Conservation (phyloP, 345 rosid species). For the Isatis tinctoria region DNA sequence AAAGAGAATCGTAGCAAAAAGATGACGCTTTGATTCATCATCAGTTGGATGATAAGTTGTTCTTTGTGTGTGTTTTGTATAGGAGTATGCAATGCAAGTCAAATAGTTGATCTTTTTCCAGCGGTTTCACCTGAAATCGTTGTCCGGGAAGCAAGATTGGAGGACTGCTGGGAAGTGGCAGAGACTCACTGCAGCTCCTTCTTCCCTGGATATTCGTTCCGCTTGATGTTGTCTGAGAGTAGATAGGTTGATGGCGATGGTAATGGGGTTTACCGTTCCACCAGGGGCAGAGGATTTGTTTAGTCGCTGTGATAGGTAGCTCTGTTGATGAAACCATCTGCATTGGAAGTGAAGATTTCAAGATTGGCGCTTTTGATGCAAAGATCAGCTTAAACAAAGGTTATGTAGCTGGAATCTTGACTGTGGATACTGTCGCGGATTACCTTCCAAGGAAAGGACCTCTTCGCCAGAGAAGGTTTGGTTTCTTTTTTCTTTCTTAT, state of each 20-base stretch:
- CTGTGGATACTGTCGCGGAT: slow-evolving; percentile 83
- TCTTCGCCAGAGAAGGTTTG: slow-evolving; percentile 67
- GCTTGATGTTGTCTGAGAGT: slow-evolving; percentile 69
- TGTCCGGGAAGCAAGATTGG: slow-evolving; percentile 90
- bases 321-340: slow-evolving; percentile 44
- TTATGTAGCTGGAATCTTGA: slow-evolving; percentile 84
- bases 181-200: slow-evolving; percentile 96
- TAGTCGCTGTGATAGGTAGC: slow-evolving; percentile 78
- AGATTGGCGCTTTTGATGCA: slow-evolving; percentile 67
- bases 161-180: slow-evolving; percentile 96
- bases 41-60: not conserved
- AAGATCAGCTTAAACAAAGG: slow-evolving; percentile 61
- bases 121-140: slow-evolving; percentile 69
- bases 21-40: not conserved
- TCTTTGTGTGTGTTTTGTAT: not conserved
- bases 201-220: slow-evolving; percentile 84
- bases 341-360: slow-evolving; percentile 65
- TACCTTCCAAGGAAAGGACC: slow-evolving; percentile 89
- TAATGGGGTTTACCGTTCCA: slow-evolving; percentile 70
- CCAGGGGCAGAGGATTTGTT: slow-evolving; percentile 60
- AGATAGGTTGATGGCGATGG: slow-evolving; percentile 73
- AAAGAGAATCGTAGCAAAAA: not conserved
- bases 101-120: slow-evolving; percentile 64
- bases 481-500: not conserved
- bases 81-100: slow-evolving; percentile 84